Percentiles rank a stretch among this genome's conserved stretches.
phyloP scores from a whole-genome alignment of 805 yeast genomes.

The Cyberlindnera maclurae region DNA sequence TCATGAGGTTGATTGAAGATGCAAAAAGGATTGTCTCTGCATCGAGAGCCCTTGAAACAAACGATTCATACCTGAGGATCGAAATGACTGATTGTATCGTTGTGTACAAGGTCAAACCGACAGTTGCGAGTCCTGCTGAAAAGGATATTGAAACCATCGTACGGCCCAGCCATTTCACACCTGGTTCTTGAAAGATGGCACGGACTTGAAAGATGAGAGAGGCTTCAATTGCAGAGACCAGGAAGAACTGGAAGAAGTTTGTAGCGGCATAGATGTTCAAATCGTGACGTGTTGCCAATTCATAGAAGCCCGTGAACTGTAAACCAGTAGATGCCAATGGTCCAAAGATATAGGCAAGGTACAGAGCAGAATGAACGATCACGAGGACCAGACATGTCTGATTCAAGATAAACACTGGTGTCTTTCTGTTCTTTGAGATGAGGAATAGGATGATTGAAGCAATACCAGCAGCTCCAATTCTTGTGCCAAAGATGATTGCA shows the following conservation, averaged over 20 bases:
- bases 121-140: conserved; percentile 44
- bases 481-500: conserved; percentile 46
- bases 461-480: conserved; percentile 48
- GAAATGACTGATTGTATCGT: conserved; percentile 38
- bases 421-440: conserved; percentile 43
- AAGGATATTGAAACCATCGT: conserved; percentile 32
- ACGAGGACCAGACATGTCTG: conserved; percentile 49
- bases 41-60: conserved; percentile 37
- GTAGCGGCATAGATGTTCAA: conserved; percentile 52
- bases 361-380: conserved; percentile 55
- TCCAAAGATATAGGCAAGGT: conserved; percentile 46
- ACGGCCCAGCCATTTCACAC: conserved; percentile 33
- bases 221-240: conserved; percentile 53
- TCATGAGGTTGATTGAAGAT: conserved; percentile 56
- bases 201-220: conserved; percentile 68
- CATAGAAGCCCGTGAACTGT: conserved; percentile 40
- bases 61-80: conserved; percentile 23
- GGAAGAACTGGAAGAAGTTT: conserved; percentile 49
- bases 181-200: conserved; percentile 60
- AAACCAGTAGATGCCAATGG: conserved; percentile 43
- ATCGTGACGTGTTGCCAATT: conserved; percentile 28
- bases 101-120: conserved; percentile 51
- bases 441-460: conserved; percentile 42
- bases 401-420: conserved; percentile 73
- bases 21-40: conserved; percentile 60